Evolutionary conservation across 192 early-diverging fungal species (phyloP).

Genomic region (Glomus cerebriforme): DNA sequence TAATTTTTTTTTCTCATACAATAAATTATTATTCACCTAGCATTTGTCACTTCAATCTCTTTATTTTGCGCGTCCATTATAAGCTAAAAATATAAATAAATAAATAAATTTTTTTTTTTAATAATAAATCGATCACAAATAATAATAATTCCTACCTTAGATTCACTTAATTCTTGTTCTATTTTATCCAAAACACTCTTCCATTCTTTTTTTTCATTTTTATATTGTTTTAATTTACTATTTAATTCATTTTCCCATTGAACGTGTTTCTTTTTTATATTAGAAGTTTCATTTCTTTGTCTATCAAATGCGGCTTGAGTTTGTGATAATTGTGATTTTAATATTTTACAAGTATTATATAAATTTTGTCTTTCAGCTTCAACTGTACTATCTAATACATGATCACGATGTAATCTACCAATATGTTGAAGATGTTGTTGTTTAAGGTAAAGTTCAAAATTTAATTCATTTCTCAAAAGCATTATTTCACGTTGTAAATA

Average conservation of each 20-base stretch:
- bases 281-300: slow-evolving; percentile 47
- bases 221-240: slow-evolving; percentile 47
- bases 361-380: slow-evolving; percentile 56
- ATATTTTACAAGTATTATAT: slow-evolving; percentile 52
- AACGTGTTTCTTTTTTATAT: slow-evolving; percentile 52
- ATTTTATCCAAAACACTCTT: slow-evolving; percentile 43
- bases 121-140: slow-evolving; percentile 36
- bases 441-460: slow-evolving; percentile 62
- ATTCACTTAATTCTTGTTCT: slow-evolving; percentile 44
- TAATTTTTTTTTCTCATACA: too few relatives aligned
- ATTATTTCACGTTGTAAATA: slow-evolving; percentile 57
- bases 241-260: slow-evolving; percentile 59
- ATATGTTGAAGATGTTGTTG: slow-evolving; percentile 66
- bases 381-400: slow-evolving; percentile 54
- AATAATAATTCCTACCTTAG: slow-evolving; percentile 36
- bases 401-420: slow-evolving; percentile 54
- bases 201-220: slow-evolving; percentile 51
- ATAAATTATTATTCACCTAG: neutral
- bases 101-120: slow-evolving; percentile 22
- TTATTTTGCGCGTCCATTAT: neutral
- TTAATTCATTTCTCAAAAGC: slow-evolving; percentile 57
- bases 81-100: neutral
- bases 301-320: slow-evolving; percentile 46
- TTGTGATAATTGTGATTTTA: slow-evolving; percentile 49
- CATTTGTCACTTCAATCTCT: slow-evolving; percentile 11